Percentiles rank a stretch among this genome's conserved stretches.
Evolutionary conservation across 352 stramenopile genomes (phyloP).

Genomic region (Phytopythium mirpurense): DNA sequence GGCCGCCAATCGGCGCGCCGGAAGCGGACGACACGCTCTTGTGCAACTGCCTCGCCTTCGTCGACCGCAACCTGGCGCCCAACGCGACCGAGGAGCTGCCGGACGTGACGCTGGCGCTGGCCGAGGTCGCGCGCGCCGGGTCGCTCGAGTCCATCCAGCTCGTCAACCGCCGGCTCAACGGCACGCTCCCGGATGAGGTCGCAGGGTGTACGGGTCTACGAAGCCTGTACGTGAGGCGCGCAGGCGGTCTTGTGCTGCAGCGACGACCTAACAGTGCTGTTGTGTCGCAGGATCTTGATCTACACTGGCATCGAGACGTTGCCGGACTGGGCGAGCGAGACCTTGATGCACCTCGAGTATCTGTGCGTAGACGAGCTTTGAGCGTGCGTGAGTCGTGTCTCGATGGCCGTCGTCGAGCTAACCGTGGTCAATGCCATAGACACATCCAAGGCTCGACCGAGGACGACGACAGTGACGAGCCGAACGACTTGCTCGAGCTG

Average conservation of each 20-base stretch:
- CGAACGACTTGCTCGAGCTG: conserved; percentile 11
- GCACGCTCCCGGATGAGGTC: conserved; percentile 17
- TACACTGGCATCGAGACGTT: conserved; percentile 20
- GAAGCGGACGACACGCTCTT: conserved; percentile 10
- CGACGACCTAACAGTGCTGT: background rate
- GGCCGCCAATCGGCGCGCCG: background rate
- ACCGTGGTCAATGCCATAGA: conserved; percentile 1
- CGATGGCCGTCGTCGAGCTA: background rate
- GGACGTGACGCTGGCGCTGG: conserved; percentile 14
- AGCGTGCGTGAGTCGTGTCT: background rate
- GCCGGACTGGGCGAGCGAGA: conserved; percentile 15
- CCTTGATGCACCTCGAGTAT: conserved; percentile 28
- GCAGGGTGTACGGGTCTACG: conserved; percentile 14
- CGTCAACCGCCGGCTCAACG: conserved; percentile 23
- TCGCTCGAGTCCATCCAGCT: conserved; percentile 22
- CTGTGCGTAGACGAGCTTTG: conserved; percentile 17
- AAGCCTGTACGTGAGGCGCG: conserved; percentile 16
- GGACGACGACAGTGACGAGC: background rate
- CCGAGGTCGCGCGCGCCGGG: conserved; percentile 13
- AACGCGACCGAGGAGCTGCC: conserved; percentile 6
- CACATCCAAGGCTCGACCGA: conserved; percentile 21
- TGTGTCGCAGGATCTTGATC: conserved; percentile 19
- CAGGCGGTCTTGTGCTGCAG: background rate
- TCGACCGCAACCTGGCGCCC: conserved; percentile 24
- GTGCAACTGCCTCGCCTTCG: conserved; percentile 20